Base-by-base conservation (phyloP, 768 basidiomycete genomes). In the Trametes cingulata region DNA sequence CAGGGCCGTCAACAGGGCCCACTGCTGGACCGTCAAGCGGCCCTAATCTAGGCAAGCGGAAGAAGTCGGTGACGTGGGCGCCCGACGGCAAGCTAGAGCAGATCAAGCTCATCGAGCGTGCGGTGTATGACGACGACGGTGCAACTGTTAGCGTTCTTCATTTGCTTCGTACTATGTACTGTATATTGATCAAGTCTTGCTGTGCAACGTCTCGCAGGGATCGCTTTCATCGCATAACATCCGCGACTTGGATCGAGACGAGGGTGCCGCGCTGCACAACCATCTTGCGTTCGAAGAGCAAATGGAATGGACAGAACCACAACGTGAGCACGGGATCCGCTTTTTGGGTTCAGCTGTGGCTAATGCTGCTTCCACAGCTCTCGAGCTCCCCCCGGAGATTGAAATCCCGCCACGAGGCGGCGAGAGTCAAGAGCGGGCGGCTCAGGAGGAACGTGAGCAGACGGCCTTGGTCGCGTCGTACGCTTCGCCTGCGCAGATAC, bases 71-170 rank as follows among this genome's bases (percentile, higher is more conserved):
- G 47, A 84, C 85, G 29, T 93, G 91, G 88, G 84, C 88, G 37
- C 78, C 88, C 40, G 90, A 91, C 62, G 81, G 78, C 69, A 77
- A 83, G 72, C 85, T 94, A 65, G 89, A 86, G 77, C 78, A 82
- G 68, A 80, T 94, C 73, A 85, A 84, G 74, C 74, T 86, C 72
- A 94, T 94, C 76, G 90, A 93, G 77, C 84, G 82, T 69, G 91
- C 93, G 65, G 79, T 93, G 68, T 94, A 94, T 77, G 93, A 93
- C 67, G 92, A 93, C 74, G 93, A 93, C 80, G 84, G 85, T 68
- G 79, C 83, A 78, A 88, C 90, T 82, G 92, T 93, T 83, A 86
- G 90, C 84, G 68, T 69, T 77, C 76, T 72, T 77, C 69, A 74
- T 70, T 74, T 72, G 74, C 74, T 70, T 70, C 64, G 67, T 67